Evolutionary conservation across 352 stramenopile species (phyloP), one percentile per base, ranked within the genome.

Genomic region (Blastocystis sp.): DNA sequence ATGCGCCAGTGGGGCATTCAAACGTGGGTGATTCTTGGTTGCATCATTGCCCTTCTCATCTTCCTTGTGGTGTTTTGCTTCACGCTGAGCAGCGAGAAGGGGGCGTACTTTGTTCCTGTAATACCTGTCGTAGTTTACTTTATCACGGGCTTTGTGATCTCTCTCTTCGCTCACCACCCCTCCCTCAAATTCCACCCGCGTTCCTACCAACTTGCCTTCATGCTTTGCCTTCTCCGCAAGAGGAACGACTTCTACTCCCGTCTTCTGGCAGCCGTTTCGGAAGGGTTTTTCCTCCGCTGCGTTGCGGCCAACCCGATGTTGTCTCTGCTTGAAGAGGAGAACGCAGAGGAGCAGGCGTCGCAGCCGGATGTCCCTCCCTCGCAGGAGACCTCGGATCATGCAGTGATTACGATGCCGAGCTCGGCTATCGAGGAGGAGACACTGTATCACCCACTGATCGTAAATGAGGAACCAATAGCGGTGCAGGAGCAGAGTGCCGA

Each of bases 1-100:
- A 80, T 88, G 37, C 31, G 41, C 24, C 3, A 82, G 33, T 71
- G 71, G 77, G 50, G 69, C 10, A 3, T 60, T 2, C 37, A 35
- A 35, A 66, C 77, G 19, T 90, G 81, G 81, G 45, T 88, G 3
- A 62, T 88, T 80, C 89, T 90, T 66, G n/a, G 9, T 35, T 88
- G 71, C 62, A 81, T 88, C 61, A 9, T 80, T 6, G 37, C 69
- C 24, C 12, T 90, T 29, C 33, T 80, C 24, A 16, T 90, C 3
- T 80, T 90, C 55, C 59, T 90, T 31, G 24, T 77, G 9, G 26
- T 50, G 50, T 62, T 80, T 55, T 80, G 50, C 62, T 90, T 80
- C 60, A 31, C 74, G 24, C 66, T 65, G n/a, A 80, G 62, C 60
- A 50, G 33, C 6, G 26, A 41, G n/a, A 80, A 70, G n/a, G 19